Conservation (phyloP, 1,284 basidiomycete genomes). For the Boletellus sp. region DNA sequence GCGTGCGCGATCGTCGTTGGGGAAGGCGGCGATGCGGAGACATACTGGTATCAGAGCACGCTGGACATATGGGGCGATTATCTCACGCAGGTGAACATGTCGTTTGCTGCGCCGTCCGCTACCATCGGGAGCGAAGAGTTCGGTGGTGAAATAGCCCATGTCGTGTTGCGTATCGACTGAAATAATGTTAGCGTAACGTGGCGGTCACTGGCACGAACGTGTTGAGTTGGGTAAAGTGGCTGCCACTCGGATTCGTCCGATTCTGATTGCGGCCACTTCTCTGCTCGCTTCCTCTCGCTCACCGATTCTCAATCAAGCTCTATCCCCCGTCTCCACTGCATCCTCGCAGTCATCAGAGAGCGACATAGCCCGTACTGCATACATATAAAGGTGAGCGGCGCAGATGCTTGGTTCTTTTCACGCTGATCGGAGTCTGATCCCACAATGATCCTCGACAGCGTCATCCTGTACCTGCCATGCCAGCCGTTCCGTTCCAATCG, state of each 20-base stretch:
- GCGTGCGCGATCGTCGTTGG: constrained; percentile 34
- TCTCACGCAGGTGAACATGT: constrained; percentile 41
- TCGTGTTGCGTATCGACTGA: constrained; percentile 23
- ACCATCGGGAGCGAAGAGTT: constrained; percentile 36
- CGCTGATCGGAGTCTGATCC: too few species aligned
- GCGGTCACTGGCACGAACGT: too few species aligned
- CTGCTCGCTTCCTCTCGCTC: too few species aligned
- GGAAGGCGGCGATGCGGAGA: constrained; percentile 16
- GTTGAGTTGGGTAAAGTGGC: too few species aligned
- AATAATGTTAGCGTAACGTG: not conserved
- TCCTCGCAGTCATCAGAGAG: not conserved
- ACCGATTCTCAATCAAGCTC: too few species aligned
- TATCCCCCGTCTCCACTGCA: too few species aligned
- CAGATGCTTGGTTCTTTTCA: too few species aligned
- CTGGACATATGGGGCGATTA: constrained; percentile 42
- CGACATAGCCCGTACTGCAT: too few species aligned
- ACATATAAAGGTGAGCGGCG: not conserved
- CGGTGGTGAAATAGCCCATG: constrained; percentile 29
- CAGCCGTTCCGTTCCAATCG: too few species aligned
- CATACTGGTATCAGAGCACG: constrained; percentile 35
- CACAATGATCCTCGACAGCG: too few species aligned
- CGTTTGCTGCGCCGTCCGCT: constrained; percentile 42
- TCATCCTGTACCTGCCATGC: too few species aligned
- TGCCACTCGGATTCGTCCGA: not conserved
- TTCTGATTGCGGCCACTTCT: too few species aligned